Evolutionary conservation across 2,329 filamentous ascomycete genomes (phyloP).

Genomic region (Magnaporthiopsis poae): DNA sequence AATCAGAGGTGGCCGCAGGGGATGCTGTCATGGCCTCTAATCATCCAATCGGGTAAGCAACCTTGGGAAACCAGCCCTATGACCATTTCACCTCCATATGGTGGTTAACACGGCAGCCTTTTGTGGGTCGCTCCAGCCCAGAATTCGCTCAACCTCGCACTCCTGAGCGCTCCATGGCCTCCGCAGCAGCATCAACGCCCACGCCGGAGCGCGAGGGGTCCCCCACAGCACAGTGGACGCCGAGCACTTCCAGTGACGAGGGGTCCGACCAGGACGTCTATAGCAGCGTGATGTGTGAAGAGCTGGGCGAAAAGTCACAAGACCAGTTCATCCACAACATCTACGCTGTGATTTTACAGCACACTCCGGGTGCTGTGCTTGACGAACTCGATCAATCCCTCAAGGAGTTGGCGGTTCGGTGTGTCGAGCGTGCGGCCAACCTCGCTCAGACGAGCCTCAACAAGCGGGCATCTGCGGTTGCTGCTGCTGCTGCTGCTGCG

Average conservation of each 20-base stretch:
- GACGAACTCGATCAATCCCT: slow-evolving; percentile 1
- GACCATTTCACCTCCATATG: not conserved
- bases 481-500: too few species aligned
- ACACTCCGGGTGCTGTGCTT: not conserved
- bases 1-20: too few species aligned
- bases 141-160: not conserved
- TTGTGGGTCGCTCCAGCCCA: not conserved
- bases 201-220: not conserved
- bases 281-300: not conserved
- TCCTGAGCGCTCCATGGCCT: not conserved
- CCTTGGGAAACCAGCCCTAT: not conserved
- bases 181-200: not conserved
- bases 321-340: not conserved
- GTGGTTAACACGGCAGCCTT: not conserved
- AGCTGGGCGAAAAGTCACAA: not conserved
- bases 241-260: not conserved
- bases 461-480: too few species aligned
- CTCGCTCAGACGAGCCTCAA: not conserved
- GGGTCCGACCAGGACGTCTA: not conserved
- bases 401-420: not conserved
- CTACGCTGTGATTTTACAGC: not conserved
- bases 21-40: not conserved
- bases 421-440: not conserved
- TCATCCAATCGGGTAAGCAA: not conserved
- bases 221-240: not conserved